phyloP scores from a whole-genome alignment of 2,329 filamentous ascomycete genomes.

The Seiridium unicorne region DNA sequence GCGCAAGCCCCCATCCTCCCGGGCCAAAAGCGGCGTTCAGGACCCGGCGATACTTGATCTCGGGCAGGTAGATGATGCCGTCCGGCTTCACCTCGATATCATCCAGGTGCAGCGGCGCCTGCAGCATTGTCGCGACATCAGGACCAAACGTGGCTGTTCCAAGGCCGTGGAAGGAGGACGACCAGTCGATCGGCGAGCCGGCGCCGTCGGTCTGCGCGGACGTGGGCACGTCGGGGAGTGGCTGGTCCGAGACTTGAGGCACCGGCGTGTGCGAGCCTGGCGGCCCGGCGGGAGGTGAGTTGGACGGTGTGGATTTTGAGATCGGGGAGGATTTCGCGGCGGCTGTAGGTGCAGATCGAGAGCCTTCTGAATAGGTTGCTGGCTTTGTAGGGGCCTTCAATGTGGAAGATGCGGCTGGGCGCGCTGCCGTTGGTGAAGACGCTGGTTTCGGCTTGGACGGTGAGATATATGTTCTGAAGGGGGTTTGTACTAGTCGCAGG shows the following conservation, averaged over 20 bases:
- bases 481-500: background rate
- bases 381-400: slow-evolving; percentile 9
- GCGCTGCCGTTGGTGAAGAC: slow-evolving; percentile 2
- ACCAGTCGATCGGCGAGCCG: slow-evolving; percentile 65
- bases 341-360: slow-evolving; percentile 12
- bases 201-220: slow-evolving; percentile 1
- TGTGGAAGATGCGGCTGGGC: slow-evolving; percentile 6
- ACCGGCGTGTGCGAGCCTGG: slow-evolving; percentile 16
- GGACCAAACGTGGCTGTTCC: slow-evolving; percentile 67
- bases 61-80: slow-evolving; percentile 91
- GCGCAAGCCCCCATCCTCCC: slow-evolving; percentile 92
- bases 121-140: slow-evolving; percentile 67
- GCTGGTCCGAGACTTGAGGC: slow-evolving; percentile 24
- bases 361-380: background rate
- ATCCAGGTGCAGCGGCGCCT: slow-evolving; percentile 62
- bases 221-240: slow-evolving; percentile 24
- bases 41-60: slow-evolving; percentile 95
- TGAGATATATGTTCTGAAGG: background rate
- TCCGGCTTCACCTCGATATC: slow-evolving; percentile 98
- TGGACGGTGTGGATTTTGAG: slow-evolving; percentile 12
- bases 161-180: slow-evolving; percentile 78
- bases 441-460: slow-evolving; percentile 11
- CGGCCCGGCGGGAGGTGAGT: slow-evolving; percentile 6
- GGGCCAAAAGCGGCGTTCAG: slow-evolving; percentile 90
- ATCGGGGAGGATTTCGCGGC: slow-evolving; percentile 8